These are phyloP conservation scores for Biscutella auriculata DNA, from an alignment of 441 rosid genomes.

Conservation along the genomic window DNA sequence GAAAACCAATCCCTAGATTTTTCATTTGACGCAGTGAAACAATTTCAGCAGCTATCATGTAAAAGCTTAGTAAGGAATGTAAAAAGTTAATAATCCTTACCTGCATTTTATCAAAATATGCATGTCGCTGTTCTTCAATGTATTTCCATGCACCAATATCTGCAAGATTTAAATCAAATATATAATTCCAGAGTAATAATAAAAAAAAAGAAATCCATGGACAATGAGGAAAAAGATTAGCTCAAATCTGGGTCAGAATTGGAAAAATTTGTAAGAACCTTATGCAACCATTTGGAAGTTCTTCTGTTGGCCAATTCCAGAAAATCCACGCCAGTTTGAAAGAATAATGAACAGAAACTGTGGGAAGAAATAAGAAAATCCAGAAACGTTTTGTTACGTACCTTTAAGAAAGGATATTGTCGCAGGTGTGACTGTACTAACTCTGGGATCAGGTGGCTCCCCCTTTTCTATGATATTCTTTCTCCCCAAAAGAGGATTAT, in stretches of 20 bases:
- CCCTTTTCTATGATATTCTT: constrained; percentile 42
- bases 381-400: constrained; percentile 12
- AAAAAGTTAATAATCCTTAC: constrained; percentile 23
- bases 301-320: background rate
- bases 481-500: constrained; percentile 65
- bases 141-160: constrained; percentile 87
- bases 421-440: constrained; percentile 88
- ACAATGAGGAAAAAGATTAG: background rate
- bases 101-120: constrained; percentile 92
- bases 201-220: background rate
- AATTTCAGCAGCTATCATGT: background rate
- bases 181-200: background rate
- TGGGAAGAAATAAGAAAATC: background rate
- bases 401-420: constrained; percentile 74
- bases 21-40: background rate
- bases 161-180: constrained; percentile 19
- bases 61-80: background rate
- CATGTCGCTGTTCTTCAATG: constrained; percentile 71
- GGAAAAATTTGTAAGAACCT: background rate
- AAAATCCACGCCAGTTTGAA: background rate
- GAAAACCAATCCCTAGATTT: background rate
- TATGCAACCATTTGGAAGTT: background rate
- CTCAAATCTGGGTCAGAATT: background rate
- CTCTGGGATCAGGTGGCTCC: constrained; percentile 79
- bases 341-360: background rate